Evolutionary conservation across 345 rosid genomes (phyloP).

Genomic region (Arabis hirsuta): DNA sequence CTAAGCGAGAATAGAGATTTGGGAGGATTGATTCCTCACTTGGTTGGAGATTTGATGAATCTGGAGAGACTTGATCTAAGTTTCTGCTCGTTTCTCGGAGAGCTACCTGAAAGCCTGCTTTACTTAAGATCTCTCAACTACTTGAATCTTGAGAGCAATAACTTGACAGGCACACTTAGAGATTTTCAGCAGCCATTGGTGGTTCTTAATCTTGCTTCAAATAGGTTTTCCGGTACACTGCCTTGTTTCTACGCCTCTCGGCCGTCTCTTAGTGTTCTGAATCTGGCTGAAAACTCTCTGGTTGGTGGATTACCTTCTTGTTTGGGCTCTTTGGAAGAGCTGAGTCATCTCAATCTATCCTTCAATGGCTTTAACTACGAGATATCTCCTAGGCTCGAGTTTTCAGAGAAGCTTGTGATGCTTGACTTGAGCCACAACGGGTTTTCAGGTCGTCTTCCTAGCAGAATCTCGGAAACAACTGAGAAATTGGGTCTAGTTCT

Average conservation of each 20-base stretch:
- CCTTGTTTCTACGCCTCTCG: slow-evolving; percentile 77
- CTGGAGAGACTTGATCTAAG: slow-evolving; percentile 74
- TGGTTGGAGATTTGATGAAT: slow-evolving; percentile 65
- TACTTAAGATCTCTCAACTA: slow-evolving; percentile 56
- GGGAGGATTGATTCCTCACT: slow-evolving; percentile 62
- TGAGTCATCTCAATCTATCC: slow-evolving; percentile 73
- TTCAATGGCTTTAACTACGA: slow-evolving; percentile 64
- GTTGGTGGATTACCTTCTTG: slow-evolving; percentile 93
- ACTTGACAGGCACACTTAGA: slow-evolving; percentile 57
- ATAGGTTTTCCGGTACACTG: slow-evolving; percentile 73
- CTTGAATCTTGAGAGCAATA: slow-evolving; percentile 70
- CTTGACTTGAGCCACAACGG: slow-evolving; percentile 85
- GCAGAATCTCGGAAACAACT: slow-evolving; percentile 60
- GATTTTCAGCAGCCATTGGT: slow-evolving; percentile 70
- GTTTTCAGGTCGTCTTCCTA: slow-evolving; percentile 71
- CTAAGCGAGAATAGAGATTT: slow-evolving; percentile 62
- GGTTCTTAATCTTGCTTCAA: slow-evolving; percentile 71
- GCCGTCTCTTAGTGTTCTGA: slow-evolving; percentile 56
- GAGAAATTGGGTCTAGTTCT: slow-evolving; percentile 80
- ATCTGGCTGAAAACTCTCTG: slow-evolving; percentile 68
- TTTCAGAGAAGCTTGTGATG: slow-evolving; percentile 71
- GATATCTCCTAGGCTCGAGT: slow-evolving; percentile 73
- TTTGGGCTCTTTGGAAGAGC: slow-evolving; percentile 58
- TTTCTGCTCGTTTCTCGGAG: slow-evolving; percentile 71
- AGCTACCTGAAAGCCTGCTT: slow-evolving; percentile 62